Evolutionary conservation across 495 filamentous ascomycete genomes (phyloP).

Genomic region (Lineolata rhizophorae): DNA sequence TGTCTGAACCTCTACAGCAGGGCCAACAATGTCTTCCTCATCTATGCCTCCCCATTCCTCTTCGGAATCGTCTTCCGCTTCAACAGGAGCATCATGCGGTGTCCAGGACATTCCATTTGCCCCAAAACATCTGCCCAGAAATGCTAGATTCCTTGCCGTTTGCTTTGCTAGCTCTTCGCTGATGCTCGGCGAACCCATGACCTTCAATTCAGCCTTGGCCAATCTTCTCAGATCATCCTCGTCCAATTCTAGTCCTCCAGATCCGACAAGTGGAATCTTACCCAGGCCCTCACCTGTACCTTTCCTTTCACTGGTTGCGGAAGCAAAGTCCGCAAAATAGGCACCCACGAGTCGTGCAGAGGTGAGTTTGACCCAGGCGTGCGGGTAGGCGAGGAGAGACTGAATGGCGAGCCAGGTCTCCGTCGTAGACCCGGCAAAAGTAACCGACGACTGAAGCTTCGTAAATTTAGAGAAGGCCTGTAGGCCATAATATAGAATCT

Average conservation of each 20-base stretch:
- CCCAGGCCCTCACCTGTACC: slow-evolving; percentile 25
- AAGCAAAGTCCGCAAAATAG: slow-evolving; percentile 60
- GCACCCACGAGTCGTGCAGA: slow-evolving; percentile 51
- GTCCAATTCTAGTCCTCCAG: slow-evolving; percentile 43
- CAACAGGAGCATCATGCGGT: slow-evolving; percentile 4
- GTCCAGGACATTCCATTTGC: slow-evolving; percentile 33
- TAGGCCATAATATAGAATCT: slow-evolving; percentile 57
- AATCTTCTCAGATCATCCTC: slow-evolving; percentile 41
- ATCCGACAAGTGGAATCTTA: slow-evolving; percentile 41
- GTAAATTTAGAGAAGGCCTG: slow-evolving; percentile 44
- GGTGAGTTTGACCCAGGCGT: slow-evolving; percentile 55
- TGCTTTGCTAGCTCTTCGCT: slow-evolving; percentile 48
- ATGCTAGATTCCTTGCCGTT: slow-evolving; percentile 52
- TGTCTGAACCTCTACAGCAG: slow-evolving; percentile 13
- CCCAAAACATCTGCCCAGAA: slow-evolving; percentile 47
- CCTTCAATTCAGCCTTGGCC: slow-evolving; percentile 37
- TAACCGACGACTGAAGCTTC: slow-evolving; percentile 35
- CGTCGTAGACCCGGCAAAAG: slow-evolving; percentile 31
- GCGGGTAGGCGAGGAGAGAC: slow-evolving; percentile 45
- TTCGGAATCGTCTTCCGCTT: slow-evolving; percentile 16
- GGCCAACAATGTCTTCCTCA: slow-evolving; percentile 17
- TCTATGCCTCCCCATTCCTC: slow-evolving; percentile 23
- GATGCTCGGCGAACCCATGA: slow-evolving; percentile 25
- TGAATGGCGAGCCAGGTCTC: slow-evolving; percentile 44
- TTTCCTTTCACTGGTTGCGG: slow-evolving; percentile 32